Evolutionary conservation across 2,329 filamentous ascomycete species (phyloP).

Genomic region (Ploettnerulaceae sp.): DNA sequence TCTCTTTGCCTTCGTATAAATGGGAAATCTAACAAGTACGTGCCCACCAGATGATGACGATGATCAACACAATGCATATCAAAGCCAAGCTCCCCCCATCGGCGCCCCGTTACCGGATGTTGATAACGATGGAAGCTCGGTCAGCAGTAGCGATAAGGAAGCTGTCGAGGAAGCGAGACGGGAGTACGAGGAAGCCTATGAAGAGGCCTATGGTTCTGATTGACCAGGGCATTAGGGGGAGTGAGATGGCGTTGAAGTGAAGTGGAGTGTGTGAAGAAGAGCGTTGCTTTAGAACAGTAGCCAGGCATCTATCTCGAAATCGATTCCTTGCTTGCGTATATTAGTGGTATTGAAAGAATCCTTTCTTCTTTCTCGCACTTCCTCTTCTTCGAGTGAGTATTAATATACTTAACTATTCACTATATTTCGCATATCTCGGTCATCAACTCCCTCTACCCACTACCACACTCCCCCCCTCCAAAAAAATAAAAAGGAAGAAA

Average conservation of each 20-base stretch:
- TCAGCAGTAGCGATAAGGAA: conserved; percentile 48
- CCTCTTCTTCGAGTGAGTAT: too few species aligned
- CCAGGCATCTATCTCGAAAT: not conserved
- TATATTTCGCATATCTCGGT: too few species aligned
- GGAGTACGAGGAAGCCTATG: conserved; percentile 47
- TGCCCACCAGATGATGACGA: conserved; percentile 39
- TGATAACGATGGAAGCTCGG: conserved; percentile 1
- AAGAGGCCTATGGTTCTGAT: conserved; percentile 37
- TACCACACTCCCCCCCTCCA: too few species aligned
- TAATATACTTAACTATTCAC: too few species aligned
- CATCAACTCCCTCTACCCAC: too few species aligned
- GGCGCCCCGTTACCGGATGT: not conserved
- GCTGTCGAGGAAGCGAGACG: conserved; percentile 49
- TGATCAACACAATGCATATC: conserved; percentile 7
- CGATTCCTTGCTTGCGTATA: too few species aligned
- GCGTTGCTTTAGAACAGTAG: not conserved
- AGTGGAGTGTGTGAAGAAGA: not conserved
- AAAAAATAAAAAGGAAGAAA: too few species aligned
- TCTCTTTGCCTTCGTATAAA: too few species aligned
- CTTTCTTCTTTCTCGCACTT: too few species aligned
- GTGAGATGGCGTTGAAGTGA: not conserved
- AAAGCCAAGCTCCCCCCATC: not conserved
- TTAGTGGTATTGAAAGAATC: too few species aligned
- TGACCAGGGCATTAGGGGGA: not conserved
- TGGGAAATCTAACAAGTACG: too few species aligned